A percentile compares a stretch with the other conserved stretches of the same genome.
These are phyloP conservation scores for Phytophthora multivora DNA, from an alignment of 352 stramenopile genomes.

Conservation along the genomic window DNA sequence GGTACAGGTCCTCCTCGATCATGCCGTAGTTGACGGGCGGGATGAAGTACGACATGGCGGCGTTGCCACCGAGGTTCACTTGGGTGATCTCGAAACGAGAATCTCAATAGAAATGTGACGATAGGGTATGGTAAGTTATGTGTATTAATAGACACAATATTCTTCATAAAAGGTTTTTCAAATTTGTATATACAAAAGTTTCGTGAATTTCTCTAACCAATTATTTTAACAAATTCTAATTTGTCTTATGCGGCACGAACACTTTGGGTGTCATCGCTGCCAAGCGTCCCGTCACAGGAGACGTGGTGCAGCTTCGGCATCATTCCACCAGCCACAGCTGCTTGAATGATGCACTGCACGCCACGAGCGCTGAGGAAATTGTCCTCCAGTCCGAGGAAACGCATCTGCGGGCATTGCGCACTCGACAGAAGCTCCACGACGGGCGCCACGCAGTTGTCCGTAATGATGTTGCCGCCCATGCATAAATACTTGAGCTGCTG, in stretches of 20 bases:
- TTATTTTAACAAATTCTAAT: conserved; percentile 43
- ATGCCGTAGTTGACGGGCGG: conserved; percentile 93
- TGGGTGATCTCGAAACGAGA: neutral
- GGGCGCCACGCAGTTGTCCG: conserved; percentile 76
- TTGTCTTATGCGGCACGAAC: conserved; percentile 25
- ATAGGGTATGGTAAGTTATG: neutral
- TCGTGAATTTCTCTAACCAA: conserved; percentile 20
- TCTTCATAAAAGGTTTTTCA: neutral
- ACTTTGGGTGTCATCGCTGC: conserved; percentile 24
- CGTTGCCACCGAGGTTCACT: neutral
- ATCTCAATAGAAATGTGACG: neutral
- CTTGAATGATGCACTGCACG: conserved; percentile 80
- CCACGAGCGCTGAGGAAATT: conserved; percentile 81
- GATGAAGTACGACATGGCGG: conserved; percentile 90
- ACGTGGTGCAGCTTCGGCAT: conserved; percentile 87
- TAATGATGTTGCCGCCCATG: conserved; percentile 88
- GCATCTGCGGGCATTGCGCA: conserved; percentile 71
- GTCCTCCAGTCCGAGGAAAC: conserved; percentile 80
- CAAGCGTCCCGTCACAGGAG: conserved; percentile 51
- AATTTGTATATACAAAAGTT: conserved; percentile 19
- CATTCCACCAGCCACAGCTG: conserved; percentile 74
- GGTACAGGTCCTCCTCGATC: conserved; percentile 92
- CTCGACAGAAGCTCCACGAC: conserved; percentile 69
- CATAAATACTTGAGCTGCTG: conserved; percentile 81
- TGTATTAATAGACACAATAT: too few species aligned